Conservation (phyloP, 306 rosid genomes). For the Lathyrus tuberosus region DNA sequence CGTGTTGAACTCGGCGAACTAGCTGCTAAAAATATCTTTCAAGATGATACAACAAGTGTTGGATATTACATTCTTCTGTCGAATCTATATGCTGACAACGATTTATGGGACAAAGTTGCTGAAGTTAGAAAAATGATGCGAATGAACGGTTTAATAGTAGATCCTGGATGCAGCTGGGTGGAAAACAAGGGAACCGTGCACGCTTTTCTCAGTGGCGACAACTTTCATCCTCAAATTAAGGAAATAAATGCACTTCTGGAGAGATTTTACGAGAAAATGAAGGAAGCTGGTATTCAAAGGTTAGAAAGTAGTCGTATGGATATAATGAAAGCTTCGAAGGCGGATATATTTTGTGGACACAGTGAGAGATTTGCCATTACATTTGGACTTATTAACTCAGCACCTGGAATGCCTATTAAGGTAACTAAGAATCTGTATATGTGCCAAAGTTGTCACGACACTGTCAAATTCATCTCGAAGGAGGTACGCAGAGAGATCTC, state of each 20-base stretch:
- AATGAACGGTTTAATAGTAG: constrained; percentile 71
- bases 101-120: constrained; percentile 77
- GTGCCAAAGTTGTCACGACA: constrained; percentile 80
- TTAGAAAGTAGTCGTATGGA: constrained; percentile 42
- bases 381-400: constrained; percentile 74
- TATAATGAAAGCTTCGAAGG: constrained; percentile 71
- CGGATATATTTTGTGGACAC: constrained; percentile 93
- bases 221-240: constrained; percentile 65
- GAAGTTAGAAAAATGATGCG: constrained; percentile 68
- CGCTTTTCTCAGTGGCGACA: constrained; percentile 83
- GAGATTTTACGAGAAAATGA: constrained; percentile 77
- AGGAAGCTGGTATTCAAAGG: constrained; percentile 48
- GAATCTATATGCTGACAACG: constrained; percentile 67
- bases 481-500: constrained; percentile 84
- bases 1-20: constrained; percentile 79
- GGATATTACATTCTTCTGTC: constrained; percentile 85
- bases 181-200: constrained; percentile 84
- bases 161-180: constrained; percentile 97
- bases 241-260: constrained; percentile 66
- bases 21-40: constrained; percentile 69
- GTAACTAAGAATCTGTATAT: constrained; percentile 87
- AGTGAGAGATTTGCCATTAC: constrained; percentile 84
- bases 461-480: constrained; percentile 69
- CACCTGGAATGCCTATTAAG: constrained; percentile 84
- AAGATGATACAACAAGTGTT: constrained; percentile 53